Base-by-base conservation (phyloP, 257 asterid genomes). In the Thymus mandschuricus region DNA sequence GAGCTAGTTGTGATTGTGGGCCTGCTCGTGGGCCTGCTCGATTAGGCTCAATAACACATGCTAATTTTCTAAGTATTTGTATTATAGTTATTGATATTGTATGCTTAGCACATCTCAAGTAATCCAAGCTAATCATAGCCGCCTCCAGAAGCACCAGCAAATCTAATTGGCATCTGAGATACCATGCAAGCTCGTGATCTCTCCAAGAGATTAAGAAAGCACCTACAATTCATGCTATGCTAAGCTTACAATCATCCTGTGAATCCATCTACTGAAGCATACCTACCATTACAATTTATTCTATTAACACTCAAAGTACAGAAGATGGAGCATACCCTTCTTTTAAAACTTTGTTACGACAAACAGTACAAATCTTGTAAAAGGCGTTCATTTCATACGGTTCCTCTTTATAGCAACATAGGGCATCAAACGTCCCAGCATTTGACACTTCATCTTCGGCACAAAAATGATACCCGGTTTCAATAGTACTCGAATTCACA, bases 391-490 rank as follows among this genome's bases (percentile, higher is more conserved):
- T 51, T 71, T 38, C 51, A 54, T 11, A 41, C 13, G 27, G 21
- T 67, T 67, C 34, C 10, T 43, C 63, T 27, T 60, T 27, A 57
- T 35, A 2, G 61, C 51, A 69, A 60, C n/a, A 34, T 11, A 29
- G 60, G 3, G 59, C 11, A 5, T 51, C 59, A 60, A 49, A 38
- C 9, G 8, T 33, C n/a, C 3, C 4, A 28, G 6, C 30, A 51
- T 41, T 58, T 31, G 31, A 31, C 34, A 34, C 30, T 1, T 9
- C 8, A 54, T 55, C 15, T 44, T 68, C 50, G 46, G 30, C 50
- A 66, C 15, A 28, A 66, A 61, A 30, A 40, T 43, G 52, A 44
- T 15, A 61, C 45, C 7, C 21, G 60, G 30, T 60, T 44, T 41
- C 43, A 33, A 52, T 3, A 6, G 52, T 6, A 59, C 41, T 9